Conservation (phyloP, 345 rosid species). For the Angophora floribunda region DNA sequence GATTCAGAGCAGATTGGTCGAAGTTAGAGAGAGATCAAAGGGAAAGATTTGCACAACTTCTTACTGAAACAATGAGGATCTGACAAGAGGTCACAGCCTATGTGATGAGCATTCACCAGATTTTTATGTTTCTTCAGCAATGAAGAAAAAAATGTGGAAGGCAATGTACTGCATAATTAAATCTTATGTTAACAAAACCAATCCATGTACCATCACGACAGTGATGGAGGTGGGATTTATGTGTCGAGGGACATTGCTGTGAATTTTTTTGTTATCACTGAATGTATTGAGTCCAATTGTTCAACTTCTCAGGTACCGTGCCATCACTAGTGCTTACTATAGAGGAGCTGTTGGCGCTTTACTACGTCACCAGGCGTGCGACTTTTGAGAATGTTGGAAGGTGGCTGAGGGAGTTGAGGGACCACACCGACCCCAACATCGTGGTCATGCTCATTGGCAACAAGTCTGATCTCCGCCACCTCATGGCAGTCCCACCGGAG, state of each 20-base stretch:
- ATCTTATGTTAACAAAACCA: not conserved
- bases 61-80: not conserved
- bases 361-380: slow-evolving; percentile 38
- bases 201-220: not conserved
- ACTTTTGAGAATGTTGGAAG: slow-evolving; percentile 37
- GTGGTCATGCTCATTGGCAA: not conserved
- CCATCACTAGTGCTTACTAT: slow-evolving; percentile 54
- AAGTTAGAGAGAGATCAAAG: not conserved
- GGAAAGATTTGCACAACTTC: not conserved
- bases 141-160: not conserved
- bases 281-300: not conserved
- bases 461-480: not conserved
- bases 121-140: not conserved
- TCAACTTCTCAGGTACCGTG: slow-evolving; percentile 28
- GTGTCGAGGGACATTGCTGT: not conserved
- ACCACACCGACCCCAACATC: not conserved
- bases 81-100: not conserved
- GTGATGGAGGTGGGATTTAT: not conserved
- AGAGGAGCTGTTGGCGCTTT: slow-evolving; percentile 54
- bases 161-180: not conserved
- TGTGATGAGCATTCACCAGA: not conserved
- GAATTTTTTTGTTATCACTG: not conserved
- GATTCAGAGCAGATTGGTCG: not conserved
- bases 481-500: slow-evolving; percentile 14
- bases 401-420: slow-evolving; percentile 14